These are phyloP conservation scores for Auriculariales sp. DNA, from an alignment of 768 basidiomycete species.

Conservation along the genomic window DNA sequence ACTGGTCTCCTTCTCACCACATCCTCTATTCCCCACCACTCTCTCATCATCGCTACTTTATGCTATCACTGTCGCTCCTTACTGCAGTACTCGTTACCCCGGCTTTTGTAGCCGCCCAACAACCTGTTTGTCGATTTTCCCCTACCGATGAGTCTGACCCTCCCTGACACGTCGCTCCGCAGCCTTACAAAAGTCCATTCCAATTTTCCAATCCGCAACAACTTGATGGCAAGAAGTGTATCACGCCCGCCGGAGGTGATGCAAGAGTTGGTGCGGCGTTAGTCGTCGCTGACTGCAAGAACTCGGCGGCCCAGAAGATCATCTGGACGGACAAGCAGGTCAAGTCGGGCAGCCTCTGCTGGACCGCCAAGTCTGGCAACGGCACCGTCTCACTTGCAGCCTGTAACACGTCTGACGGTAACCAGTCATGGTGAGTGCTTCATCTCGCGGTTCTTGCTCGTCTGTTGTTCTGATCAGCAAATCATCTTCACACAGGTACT, in stretches of 20 bases:
- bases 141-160: too few relatives aligned
- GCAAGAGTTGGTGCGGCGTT: neutral
- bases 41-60: too few relatives aligned
- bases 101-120: neutral
- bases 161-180: too few relatives aligned
- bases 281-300: slow-evolving; percentile 5
- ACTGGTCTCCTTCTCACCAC: too few relatives aligned
- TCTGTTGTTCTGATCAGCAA: too few relatives aligned
- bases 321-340: neutral
- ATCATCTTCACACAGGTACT: too few relatives aligned
- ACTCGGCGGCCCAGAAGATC: neutral
- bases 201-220: neutral
- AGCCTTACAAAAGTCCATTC: neutral
- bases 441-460: too few relatives aligned
- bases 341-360: neutral
- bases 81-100: neutral
- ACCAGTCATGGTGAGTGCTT: slow-evolving; percentile 1
- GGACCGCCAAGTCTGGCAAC: neutral
- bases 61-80: slow-evolving; percentile 1
- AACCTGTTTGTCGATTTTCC: too few relatives aligned
- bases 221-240: neutral
- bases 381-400: neutral
- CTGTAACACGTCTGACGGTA: neutral
- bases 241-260: neutral
- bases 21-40: too few relatives aligned